phyloP scores from a whole-genome alignment of 2,329 filamentous ascomycete genomes.

The Claviceps sp. region DNA sequence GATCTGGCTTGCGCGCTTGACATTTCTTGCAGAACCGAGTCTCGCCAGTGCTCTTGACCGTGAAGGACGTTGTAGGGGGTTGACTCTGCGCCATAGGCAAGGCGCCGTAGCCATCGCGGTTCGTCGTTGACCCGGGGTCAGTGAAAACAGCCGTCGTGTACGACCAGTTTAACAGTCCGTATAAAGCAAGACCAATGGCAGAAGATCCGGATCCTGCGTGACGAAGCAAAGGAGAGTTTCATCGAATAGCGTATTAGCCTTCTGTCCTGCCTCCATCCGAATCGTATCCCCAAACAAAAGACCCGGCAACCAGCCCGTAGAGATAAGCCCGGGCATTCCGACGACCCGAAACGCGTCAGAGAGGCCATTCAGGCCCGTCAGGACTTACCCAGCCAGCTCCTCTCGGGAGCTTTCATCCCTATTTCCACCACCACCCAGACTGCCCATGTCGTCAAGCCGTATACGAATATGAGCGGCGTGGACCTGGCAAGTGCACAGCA shows the following conservation, averaged over 20 bases:
- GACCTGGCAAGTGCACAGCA: conserved; percentile 71
- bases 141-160: conserved; percentile 94
- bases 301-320: not conserved
- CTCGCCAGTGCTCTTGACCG: conserved; percentile 82
- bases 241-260: not conserved
- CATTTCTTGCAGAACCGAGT: conserved; percentile 95
- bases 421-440: conserved; percentile 75
- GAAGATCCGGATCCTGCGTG: conserved; percentile 41
- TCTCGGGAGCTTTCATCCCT: conserved; percentile 41
- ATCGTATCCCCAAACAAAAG: too few relatives aligned
- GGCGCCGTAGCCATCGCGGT: conserved; percentile 58
- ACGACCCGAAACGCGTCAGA: not conserved
- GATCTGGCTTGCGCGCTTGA: conserved; percentile 84
- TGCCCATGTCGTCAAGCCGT: conserved; percentile 83
- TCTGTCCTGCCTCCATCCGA: not conserved
- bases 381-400: conserved; percentile 40
- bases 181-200: conserved; percentile 55
- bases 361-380: not conserved
- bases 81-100: conserved; percentile 50
- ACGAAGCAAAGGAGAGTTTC: not conserved
- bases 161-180: conserved; percentile 67
- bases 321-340: not conserved
- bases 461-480: conserved; percentile 82
- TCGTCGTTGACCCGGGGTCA: conserved; percentile 61
- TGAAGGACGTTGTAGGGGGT: conserved; percentile 58